These are phyloP conservation scores for Lentinula novae-zelandiae DNA, from an alignment of 1,284 basidiomycete species.

Conservation along the genomic window DNA sequence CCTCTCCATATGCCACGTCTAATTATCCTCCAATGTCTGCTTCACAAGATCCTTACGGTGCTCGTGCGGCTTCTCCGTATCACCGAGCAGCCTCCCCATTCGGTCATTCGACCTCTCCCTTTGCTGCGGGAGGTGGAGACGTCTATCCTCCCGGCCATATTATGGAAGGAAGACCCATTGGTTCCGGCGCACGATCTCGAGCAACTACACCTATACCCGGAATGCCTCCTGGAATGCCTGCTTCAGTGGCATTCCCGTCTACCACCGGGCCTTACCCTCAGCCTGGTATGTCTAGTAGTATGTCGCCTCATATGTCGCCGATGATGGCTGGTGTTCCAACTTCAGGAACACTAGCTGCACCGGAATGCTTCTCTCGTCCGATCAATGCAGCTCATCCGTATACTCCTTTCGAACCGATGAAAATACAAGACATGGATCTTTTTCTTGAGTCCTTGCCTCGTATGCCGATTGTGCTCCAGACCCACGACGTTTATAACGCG, in stretches of 20 bases:
- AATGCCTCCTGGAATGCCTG: not conserved
- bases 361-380: constrained; percentile 68
- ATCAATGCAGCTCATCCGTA: constrained; percentile 65
- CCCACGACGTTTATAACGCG: constrained; percentile 73
- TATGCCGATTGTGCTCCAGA: constrained; percentile 65
- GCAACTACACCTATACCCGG: constrained; percentile 5
- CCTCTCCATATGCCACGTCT: constrained; percentile 27
- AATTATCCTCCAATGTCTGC: constrained; percentile 29
- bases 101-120: constrained; percentile 35
- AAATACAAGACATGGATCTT: constrained; percentile 71
- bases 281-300: constrained; percentile 19
- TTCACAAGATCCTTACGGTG: constrained; percentile 24
- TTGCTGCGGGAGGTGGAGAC: constrained; percentile 24
- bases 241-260: not conserved
- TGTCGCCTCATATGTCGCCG: constrained; percentile 16
- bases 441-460: constrained; percentile 60
- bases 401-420: constrained; percentile 64
- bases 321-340: constrained; percentile 15
- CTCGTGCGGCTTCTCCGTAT: constrained; percentile 26
- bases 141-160: constrained; percentile 54
- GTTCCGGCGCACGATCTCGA: constrained; percentile 32
- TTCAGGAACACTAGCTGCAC: constrained; percentile 48
- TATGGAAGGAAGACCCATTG: constrained; percentile 45
- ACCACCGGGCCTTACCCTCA: constrained; percentile 27
- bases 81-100: constrained; percentile 19